Evolutionary conservation across 2,329 filamentous ascomycete genomes (phyloP).

Genomic region (Chrysoporthe austroafricana): DNA sequence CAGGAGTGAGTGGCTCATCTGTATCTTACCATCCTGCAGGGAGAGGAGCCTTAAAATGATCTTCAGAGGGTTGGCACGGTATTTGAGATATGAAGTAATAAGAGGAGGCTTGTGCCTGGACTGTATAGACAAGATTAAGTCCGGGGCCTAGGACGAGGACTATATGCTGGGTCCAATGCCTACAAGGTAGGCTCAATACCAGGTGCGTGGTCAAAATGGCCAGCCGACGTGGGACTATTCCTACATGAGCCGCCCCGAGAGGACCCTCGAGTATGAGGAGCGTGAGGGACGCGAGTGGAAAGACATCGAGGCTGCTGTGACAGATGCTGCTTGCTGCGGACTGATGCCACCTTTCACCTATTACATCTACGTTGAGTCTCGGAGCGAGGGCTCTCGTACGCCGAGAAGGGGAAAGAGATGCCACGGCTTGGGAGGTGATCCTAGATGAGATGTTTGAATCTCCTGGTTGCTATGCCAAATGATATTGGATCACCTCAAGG

Average conservation of each 20-base stretch:
- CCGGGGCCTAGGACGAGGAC: not conserved
- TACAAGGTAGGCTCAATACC: not conserved
- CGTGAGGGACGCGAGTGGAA: no score
- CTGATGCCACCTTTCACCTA: not conserved
- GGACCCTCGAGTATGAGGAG: not conserved
- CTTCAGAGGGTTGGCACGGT: not conserved
- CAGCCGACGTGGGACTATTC: slow-evolving; percentile 8
- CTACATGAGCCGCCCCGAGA: not conserved
- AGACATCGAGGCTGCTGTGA: not conserved
- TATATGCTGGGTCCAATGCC: slow-evolving; percentile 4
- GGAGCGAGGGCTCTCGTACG: not conserved
- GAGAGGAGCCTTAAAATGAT: not conserved
- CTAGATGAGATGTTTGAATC: not conserved
- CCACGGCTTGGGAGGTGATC: not conserved
- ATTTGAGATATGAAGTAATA: not conserved
- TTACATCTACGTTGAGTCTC: not conserved
- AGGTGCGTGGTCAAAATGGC: not conserved
- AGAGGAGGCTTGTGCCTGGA: not conserved
- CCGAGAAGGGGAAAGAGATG: not conserved
- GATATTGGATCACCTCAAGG: not conserved
- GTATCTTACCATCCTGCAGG: not conserved
- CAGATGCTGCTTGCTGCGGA: not conserved
- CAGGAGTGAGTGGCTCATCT: not conserved
- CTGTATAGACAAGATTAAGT: not conserved
- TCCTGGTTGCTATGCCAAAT: not conserved